These are phyloP conservation scores for Dichomitus squalens DNA, from an alignment of 1,284 basidiomycete genomes.

Conservation along the genomic window DNA sequence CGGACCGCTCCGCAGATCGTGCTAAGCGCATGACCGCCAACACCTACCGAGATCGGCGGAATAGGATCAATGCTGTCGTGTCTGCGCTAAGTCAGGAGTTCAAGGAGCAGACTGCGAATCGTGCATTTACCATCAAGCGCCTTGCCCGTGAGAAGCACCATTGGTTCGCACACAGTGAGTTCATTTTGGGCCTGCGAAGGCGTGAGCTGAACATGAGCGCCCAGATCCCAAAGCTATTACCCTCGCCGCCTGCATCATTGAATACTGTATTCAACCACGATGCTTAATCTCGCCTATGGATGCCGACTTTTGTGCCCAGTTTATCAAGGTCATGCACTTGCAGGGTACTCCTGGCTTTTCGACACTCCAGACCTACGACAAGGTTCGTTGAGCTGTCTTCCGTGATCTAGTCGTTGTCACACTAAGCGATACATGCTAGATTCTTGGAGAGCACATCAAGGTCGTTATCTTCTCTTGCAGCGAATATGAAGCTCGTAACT, in stretches of 20 bases:
- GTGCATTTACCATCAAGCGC: slow-evolving; percentile 76
- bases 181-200: background rate
- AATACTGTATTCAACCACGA: slow-evolving; percentile 93
- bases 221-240: slow-evolving; percentile 50
- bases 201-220: background rate
- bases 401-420: background rate
- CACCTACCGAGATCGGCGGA: slow-evolving; percentile 60
- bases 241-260: slow-evolving; percentile 70
- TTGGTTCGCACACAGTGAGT: slow-evolving; percentile 84
- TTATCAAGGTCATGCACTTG: slow-evolving; percentile 86
- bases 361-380: slow-evolving; percentile 86
- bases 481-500: slow-evolving; percentile 95
- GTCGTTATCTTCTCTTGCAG: slow-evolving; percentile 91
- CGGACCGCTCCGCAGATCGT: slow-evolving; percentile 68
- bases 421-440: slow-evolving; percentile 41
- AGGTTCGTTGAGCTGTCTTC: slow-evolving; percentile 45
- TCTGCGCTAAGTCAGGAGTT: slow-evolving; percentile 64
- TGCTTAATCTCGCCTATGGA: slow-evolving; percentile 94
- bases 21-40: slow-evolving; percentile 53
- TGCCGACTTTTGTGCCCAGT: slow-evolving; percentile 91
- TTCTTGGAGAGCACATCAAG: slow-evolving; percentile 84
- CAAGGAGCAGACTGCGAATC: slow-evolving; percentile 74
- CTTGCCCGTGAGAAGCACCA: slow-evolving; percentile 80
- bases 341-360: slow-evolving; percentile 88
- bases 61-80: slow-evolving; percentile 61